Conservation (phyloP, 2,329 filamentous ascomycete genomes). For the Pseudohalonectria lignicola region DNA sequence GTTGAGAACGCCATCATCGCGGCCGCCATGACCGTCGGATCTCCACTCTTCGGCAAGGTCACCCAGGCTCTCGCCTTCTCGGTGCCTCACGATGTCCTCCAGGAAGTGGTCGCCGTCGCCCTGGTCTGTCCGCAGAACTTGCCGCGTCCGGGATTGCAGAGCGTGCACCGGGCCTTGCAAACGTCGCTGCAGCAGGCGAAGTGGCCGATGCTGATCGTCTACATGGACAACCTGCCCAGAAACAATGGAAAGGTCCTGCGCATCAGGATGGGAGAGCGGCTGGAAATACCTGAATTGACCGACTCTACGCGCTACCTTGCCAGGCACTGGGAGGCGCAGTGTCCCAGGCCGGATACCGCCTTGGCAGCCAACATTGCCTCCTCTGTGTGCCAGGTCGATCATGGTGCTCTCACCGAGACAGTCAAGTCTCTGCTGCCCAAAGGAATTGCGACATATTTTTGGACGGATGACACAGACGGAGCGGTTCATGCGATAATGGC, state of each 20-base stretch:
- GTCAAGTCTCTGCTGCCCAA: not conserved
- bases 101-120: constrained; percentile 43
- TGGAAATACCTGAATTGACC: constrained; percentile 30
- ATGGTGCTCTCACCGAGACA: constrained; percentile 13
- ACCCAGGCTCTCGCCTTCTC: constrained; percentile 42
- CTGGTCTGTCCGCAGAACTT: constrained; percentile 33
- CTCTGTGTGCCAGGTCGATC: constrained; percentile 20
- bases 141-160: constrained; percentile 33
- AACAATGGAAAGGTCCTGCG: constrained; percentile 47
- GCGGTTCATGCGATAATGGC: not conserved
- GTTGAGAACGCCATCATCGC: constrained; percentile 44
- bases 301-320: constrained; percentile 29
- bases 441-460: not conserved
- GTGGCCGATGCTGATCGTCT: constrained; percentile 37
- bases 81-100: constrained; percentile 36
- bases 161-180: constrained; percentile 33
- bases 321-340: constrained; percentile 37
- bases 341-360: constrained; percentile 34
- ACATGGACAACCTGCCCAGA: constrained; percentile 44
- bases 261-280: constrained; percentile 36
- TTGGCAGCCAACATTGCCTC: constrained; percentile 28
- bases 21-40: constrained; percentile 27
- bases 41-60: constrained; percentile 33
- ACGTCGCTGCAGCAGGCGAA: constrained; percentile 39
- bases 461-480: not conserved